Evolutionary conservation across 2,329 filamentous ascomycete species (phyloP).

Genomic region (Fusarium napiforme): DNA sequence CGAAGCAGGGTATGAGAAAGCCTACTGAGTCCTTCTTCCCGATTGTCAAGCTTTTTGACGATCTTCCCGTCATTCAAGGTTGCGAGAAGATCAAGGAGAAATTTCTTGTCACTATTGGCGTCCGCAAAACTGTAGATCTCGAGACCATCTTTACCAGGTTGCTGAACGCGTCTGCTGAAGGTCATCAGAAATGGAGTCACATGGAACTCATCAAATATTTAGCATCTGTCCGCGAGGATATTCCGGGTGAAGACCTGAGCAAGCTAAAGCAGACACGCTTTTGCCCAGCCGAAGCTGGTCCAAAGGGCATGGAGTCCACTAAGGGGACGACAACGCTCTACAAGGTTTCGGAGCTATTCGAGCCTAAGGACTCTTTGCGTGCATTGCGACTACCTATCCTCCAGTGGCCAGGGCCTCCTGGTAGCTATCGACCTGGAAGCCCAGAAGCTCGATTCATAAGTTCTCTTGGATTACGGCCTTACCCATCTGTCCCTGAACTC

Average conservation of each 20-base stretch:
- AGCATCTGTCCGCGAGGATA: constrained; percentile 88
- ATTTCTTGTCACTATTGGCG: constrained; percentile 82
- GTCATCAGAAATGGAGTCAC: constrained; percentile 84
- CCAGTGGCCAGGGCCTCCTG: constrained; percentile 78
- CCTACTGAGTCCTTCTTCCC: constrained; percentile 91
- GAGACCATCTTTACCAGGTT: constrained; percentile 92
- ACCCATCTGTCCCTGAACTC: constrained; percentile 78
- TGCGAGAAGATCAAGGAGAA: constrained; percentile 90
- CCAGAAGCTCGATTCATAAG: constrained; percentile 80
- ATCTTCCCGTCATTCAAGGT: constrained; percentile 82
- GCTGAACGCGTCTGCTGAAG: constrained; percentile 68
- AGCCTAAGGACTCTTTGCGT: constrained; percentile 77
- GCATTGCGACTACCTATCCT: constrained; percentile 78
- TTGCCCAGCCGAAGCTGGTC: constrained; percentile 79
- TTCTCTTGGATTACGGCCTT: constrained; percentile 76
- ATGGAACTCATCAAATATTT: constrained; percentile 95
- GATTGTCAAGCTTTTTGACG: constrained; percentile 93
- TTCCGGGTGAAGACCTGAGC: constrained; percentile 82
- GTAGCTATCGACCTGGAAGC: constrained; percentile 71
- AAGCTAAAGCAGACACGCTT: constrained; percentile 82
- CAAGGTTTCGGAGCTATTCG: constrained; percentile 82
- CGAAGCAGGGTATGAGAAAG: constrained; percentile 87
- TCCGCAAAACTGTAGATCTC: constrained; percentile 94
- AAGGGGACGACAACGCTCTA: constrained; percentile 67
- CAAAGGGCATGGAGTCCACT: constrained; percentile 64